These are phyloP conservation scores for Backusella mclennaniae DNA, from an alignment of 192 early-diverging fungal species.

Conservation along the genomic window DNA sequence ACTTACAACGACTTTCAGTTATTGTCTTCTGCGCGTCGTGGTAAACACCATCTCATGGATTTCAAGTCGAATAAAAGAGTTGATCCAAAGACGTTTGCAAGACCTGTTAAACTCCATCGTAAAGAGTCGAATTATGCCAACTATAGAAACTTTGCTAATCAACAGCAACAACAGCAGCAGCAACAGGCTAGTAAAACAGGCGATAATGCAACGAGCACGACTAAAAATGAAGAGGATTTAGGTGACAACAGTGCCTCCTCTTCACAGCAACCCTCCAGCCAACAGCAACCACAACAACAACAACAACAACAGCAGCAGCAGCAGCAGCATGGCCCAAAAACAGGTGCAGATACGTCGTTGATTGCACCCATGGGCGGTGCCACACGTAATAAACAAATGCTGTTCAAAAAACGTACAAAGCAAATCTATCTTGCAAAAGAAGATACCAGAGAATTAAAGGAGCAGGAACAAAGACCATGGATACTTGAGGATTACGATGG, in stretches of 20 bases:
- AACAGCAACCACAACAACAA: not conserved
- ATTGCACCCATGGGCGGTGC: slow-evolving; percentile 77
- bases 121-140: slow-evolving; percentile 29
- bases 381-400: slow-evolving; percentile 69
- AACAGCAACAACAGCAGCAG: not conserved
- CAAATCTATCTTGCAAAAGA: slow-evolving; percentile 77
- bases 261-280: not conserved
- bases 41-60: slow-evolving; percentile 68
- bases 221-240: not conserved
- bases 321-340: slow-evolving; percentile 36
- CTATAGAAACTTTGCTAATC: slow-evolving; percentile 12
- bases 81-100: slow-evolving; percentile 51
- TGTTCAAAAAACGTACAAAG: slow-evolving; percentile 81
- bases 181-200: not conserved
- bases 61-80: slow-evolving; percentile 56
- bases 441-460: slow-evolving; percentile 65
- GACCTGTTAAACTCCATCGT: slow-evolving; percentile 58
- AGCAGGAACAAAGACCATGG: slow-evolving; percentile 76
- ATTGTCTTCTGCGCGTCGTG: slow-evolving; percentile 50
- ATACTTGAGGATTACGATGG: slow-evolving; percentile 75
- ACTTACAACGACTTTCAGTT: slow-evolving; percentile 62
- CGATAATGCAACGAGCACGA: not conserved
- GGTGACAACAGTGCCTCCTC: not conserved
- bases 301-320: not conserved
- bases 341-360: slow-evolving; percentile 57